Evolutionary conservation across 1,284 basidiomycete species (phyloP), one percentile per base, ranked within the genome.

Genomic region (Volvariella volvacea): DNA sequence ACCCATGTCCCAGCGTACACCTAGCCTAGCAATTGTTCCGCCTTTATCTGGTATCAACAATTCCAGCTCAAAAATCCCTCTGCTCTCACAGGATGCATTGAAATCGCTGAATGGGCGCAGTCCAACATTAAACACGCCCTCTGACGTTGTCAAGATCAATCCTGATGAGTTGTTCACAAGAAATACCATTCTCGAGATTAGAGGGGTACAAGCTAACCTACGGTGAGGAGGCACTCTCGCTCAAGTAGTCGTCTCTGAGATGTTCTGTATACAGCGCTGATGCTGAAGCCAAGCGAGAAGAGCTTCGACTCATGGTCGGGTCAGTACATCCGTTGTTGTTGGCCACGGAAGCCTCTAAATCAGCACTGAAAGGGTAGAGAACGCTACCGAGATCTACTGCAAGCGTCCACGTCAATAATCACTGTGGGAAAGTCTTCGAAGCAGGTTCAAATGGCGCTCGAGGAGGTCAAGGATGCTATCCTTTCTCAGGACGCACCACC

Each of bases 251-350:
- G n/a, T 40, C 16, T 44, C 41, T 41, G 42, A 41, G 39, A 45
- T 44, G 20, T 41, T 48, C 41, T 46, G 39, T 41, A n/a, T 46
- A 8, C 50, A 91, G 89, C 62, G 68, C 74, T n/a, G 88, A 93
- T 62, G 92, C 92, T 1, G 80, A 92, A 58, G 84, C 83, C 42
- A 95, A 95, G 64, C 88, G 92, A 58, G 87, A 92, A 55, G 93
- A 97, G 60, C 75, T 96, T 37, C 74, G 92, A 52, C 73, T 88
- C 21, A 97, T 95, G 92, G 93, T 97, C 62, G 92, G 91, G 91
- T 94, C 65, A 75, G 90, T 82, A 47, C 19, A 39, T 41, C 19
- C 36, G 9, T 12, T 14, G 21, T 8, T 39, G 22, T 8, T 31
- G n/a, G 19, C 30, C 14, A n/a, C 32, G 39, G 41, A 44, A 47